These are phyloP conservation scores for Fomes fomentarius DNA, from an alignment of 1,284 basidiomycete genomes.

Conservation along the genomic window DNA sequence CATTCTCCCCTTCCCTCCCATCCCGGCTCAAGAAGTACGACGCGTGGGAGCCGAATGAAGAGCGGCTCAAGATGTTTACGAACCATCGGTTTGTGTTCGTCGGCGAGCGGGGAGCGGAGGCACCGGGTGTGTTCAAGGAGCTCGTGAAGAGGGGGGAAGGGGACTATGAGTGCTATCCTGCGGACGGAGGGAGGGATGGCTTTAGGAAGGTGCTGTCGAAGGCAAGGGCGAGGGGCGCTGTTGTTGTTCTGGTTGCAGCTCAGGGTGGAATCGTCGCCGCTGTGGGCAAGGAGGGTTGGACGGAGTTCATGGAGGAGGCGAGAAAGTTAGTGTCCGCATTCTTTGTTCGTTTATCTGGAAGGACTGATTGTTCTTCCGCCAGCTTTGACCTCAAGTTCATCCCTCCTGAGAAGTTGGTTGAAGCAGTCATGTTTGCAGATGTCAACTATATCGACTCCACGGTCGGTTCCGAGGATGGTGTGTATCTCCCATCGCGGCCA, in stretches of 20 bases:
- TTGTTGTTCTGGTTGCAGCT: conserved; percentile 58
- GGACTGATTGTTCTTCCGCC: too few relatives aligned
- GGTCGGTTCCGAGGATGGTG: conserved; percentile 13
- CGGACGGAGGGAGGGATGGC: conserved; percentile 48
- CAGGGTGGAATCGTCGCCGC: conserved; percentile 46
- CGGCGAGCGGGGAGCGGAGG: conserved; percentile 53
- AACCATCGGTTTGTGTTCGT: conserved; percentile 60
- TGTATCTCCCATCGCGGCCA: not conserved
- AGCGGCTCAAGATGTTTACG: conserved; percentile 54
- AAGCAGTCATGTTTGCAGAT: conserved; percentile 37
- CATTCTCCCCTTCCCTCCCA: conserved; percentile 52
- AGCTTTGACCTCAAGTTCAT: conserved; percentile 36
- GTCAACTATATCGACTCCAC: conserved; percentile 31
- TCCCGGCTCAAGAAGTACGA: conserved; percentile 50
- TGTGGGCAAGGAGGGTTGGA: conserved; percentile 55
- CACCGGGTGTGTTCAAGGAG: conserved; percentile 50
- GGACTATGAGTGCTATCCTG: conserved; percentile 59
- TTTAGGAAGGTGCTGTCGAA: conserved; percentile 55
- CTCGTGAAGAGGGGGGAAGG: conserved; percentile 58
- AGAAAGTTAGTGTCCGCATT: conserved; percentile 43
- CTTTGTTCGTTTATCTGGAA: not conserved
- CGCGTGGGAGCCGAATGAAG: conserved; percentile 68
- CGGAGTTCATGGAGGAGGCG: conserved; percentile 51
- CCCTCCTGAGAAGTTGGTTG: conserved; percentile 31
- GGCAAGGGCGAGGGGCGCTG: conserved; percentile 45